These are phyloP conservation scores for Xanthoceras sorbifolium DNA, from an alignment of 345 rosid species.

Conservation along the genomic window DNA sequence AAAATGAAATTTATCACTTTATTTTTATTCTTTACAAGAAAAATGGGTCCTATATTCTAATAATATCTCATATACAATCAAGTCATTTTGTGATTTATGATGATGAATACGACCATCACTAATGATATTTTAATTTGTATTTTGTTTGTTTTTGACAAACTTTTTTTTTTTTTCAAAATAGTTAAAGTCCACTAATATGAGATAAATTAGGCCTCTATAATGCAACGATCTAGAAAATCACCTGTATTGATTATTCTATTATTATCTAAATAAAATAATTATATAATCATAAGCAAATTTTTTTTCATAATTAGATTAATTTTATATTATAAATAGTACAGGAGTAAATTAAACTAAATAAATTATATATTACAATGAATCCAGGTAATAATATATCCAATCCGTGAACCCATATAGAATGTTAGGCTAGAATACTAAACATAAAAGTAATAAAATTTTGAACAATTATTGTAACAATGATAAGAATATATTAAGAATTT, in stretches of 20 bases:
- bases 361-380: too few relatives aligned
- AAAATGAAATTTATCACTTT: not conserved
- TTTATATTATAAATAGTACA: too few relatives aligned
- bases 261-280: not conserved
- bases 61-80: not conserved
- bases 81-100: not conserved
- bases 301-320: too few relatives aligned
- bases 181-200: not conserved
- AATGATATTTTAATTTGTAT: not conserved
- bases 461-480: too few relatives aligned
- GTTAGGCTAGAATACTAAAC: too few relatives aligned
- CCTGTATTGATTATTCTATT: not conserved
- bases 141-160: not conserved
- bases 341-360: too few relatives aligned
- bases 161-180: not conserved
- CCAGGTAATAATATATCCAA: too few relatives aligned
- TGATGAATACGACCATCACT: not conserved
- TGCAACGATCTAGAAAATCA: not conserved
- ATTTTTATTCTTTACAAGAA: not conserved
- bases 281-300: too few relatives aligned
- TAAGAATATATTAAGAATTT: too few relatives aligned
- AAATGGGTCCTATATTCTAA: not conserved
- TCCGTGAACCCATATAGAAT: too few relatives aligned
- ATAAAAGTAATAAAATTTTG: too few relatives aligned
- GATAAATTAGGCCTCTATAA: not conserved